These are phyloP conservation scores for Debaryomyces sp. DNA, from an alignment of 1,139 yeast genomes.

Conservation along the genomic window DNA sequence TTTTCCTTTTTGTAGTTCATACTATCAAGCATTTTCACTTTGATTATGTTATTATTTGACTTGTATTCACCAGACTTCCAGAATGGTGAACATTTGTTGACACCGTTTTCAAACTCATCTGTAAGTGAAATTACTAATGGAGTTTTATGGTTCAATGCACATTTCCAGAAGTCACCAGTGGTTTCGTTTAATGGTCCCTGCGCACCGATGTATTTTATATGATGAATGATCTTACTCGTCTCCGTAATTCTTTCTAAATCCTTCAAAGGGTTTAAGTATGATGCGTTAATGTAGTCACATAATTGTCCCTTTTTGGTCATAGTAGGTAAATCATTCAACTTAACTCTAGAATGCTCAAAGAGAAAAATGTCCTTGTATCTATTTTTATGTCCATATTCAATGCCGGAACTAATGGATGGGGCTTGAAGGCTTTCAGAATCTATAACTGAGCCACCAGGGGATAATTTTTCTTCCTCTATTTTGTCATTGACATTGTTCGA, in stretches of 20 bases:
- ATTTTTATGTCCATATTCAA: slow-evolving; percentile 75
- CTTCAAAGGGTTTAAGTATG: slow-evolving; percentile 41
- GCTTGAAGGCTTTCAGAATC: slow-evolving; percentile 6
- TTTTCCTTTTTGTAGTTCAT: slow-evolving; percentile 12
- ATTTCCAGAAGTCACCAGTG: slow-evolving; percentile 80
- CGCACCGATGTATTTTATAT: slow-evolving; percentile 68
- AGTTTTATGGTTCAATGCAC: slow-evolving; percentile 49
- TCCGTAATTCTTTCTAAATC: slow-evolving; percentile 7
- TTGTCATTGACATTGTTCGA: slow-evolving; percentile 5
- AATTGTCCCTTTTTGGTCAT: slow-evolving; percentile 14
- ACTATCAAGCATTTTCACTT: slow-evolving; percentile 28
- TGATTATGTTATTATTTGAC: slow-evolving; percentile 37
- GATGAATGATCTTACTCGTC: slow-evolving; percentile 4
- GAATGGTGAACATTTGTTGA: slow-evolving; percentile 57
- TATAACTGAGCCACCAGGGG: slow-evolving; percentile 15
- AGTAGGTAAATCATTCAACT: slow-evolving; percentile 26
- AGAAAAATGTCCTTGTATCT: slow-evolving; percentile 81
- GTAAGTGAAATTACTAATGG: slow-evolving; percentile 52
- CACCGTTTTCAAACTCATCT: slow-evolving; percentile 54
- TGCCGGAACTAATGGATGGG: slow-evolving; percentile 51
- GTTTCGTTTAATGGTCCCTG: slow-evolving; percentile 85
- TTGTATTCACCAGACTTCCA: slow-evolving; percentile 52
- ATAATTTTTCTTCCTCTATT: slow-evolving; percentile 11
- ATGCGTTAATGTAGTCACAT: slow-evolving; percentile 61
- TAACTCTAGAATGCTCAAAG: slow-evolving; percentile 81